phyloP scores from a whole-genome alignment of 2,329 filamentous ascomycete species.

The Magnaporthiopsis poae region DNA sequence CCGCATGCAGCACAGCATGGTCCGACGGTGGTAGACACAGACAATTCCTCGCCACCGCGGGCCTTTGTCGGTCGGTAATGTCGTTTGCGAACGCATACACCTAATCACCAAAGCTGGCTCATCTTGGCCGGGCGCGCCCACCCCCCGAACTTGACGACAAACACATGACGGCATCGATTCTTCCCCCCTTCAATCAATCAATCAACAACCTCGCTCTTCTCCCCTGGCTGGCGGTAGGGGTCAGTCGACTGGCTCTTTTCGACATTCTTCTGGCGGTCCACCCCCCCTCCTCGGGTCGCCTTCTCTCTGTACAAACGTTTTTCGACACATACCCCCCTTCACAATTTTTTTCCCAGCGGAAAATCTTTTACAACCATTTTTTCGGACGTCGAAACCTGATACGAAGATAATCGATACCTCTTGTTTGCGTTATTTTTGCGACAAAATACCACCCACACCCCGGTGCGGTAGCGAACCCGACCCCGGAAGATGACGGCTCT shows the following conservation, averaged over 20 bases:
- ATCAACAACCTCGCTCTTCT: slow-evolving; percentile 12
- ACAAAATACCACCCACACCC: slow-evolving; percentile 17
- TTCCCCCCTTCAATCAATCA: slow-evolving; percentile 16
- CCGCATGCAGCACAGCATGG: slow-evolving; percentile 48
- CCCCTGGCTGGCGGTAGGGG: slow-evolving; percentile 26
- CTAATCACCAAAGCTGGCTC: slow-evolving; percentile 26
- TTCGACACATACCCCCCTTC: slow-evolving; percentile 20
- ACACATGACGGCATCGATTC: slow-evolving; percentile 33
- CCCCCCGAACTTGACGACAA: slow-evolving; percentile 21
- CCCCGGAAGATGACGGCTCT: slow-evolving; percentile 29
- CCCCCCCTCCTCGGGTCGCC: slow-evolving; percentile 10
- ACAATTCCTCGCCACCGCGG: slow-evolving; percentile 24
- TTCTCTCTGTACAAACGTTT: slow-evolving; percentile 23
- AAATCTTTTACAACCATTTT: slow-evolving; percentile 16
- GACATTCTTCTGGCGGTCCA: slow-evolving; percentile 15
- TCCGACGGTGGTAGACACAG: slow-evolving; percentile 42
- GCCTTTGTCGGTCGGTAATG: slow-evolving; percentile 22
- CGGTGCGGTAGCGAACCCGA: slow-evolving; percentile 26
- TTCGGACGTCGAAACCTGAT: slow-evolving; percentile 21
- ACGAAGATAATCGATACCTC: slow-evolving; percentile 25
- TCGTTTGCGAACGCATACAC: slow-evolving; percentile 5
- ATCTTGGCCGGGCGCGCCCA: slow-evolving; percentile 39
- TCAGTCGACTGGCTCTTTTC: slow-evolving; percentile 20
- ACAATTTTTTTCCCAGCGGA: slow-evolving; percentile 18
- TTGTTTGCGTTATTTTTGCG: slow-evolving; percentile 16